Evolutionary conservation across 768 basidiomycete species (phyloP), one percentile per base, ranked within the genome.

Genomic region (Amanita muscaria): DNA sequence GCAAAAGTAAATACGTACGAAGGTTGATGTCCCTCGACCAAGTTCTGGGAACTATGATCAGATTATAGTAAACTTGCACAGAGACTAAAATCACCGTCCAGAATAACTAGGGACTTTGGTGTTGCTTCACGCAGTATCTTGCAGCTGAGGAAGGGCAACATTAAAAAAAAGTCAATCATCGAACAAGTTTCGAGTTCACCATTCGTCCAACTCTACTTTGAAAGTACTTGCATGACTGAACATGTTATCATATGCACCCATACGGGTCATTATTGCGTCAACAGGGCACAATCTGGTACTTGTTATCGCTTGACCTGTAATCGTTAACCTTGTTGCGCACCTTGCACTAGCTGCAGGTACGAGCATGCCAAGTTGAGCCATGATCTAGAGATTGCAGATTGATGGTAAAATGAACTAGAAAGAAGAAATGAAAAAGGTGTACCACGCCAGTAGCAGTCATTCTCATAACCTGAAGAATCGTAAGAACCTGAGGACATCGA

Each of bases 211-310:
- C 59, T 99, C 96, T 16, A 99, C 96, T 60, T 97, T 96, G 76
- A 98, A 99, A 0, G 94, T 97, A 63, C 89, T 91, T 1, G 91
- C 77, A 53, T 89, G 82, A 2, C 87, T 83, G 62, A 92, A 93
- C 86, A 94, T 91, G 57, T 92, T 92, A 56, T 98, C 94, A 59
- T 97, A 96, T 2, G 96, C 96, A 8, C 96, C 96, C 96, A 98
- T 98, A 19, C 94, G 81, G 2, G 96, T 97, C 47, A 90, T 75
- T 51, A 99, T 96, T 10, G 83, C 69, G 58, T 99, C 93, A 2
- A 96, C 79, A 2, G 96, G 90, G 49, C 83, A 85, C 37, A 99
- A 59, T 27, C 90, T 91, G 7, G 42, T 19, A 22, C 40, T 32
- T 18, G 38, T 21, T 53, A 31, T 15, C 21, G 14, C 39, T 4